Base-by-base conservation (phyloP, 805 yeast species). In the Teunomyces gatunensis region DNA sequence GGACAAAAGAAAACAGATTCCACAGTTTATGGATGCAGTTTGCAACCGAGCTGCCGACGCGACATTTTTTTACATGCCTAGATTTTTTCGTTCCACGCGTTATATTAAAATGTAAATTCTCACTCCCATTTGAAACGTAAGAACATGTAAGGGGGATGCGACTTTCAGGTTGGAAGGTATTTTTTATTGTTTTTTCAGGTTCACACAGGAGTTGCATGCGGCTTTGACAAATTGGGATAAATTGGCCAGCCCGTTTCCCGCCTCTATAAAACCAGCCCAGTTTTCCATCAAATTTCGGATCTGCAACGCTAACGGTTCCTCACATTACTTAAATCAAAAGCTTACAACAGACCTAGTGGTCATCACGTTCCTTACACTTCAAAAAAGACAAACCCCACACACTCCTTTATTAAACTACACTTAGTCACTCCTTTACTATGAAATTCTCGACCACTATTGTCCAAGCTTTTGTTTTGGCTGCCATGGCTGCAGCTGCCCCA, bases 401-500 rank as follows among this genome's bases (percentile, higher is more conserved):
- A 6, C 40, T 36, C 40, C 18, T 37, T 42, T 32, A 18, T 20
- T 13, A 29, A 29, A 39, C 27, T 23, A 21, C 32, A 30, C 40
- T 47, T 36, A 30, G 48, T 50, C 39, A 44, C 46, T 23, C 25
- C n/a, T 20, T 12, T 49, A 49, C 35, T 17, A 57, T 59, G 61
- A 58, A 54, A 44, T 55, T 52, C 23, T 44, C 57, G 13, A 21
- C 39, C 39, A 45, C 37, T 28, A 36, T 57, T 41, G 45, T 55
- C 42, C 50, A 61, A 28, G 49, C 60, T 21, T 48, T 55, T 23
- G 45, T 58, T 25, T 43, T 46, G 28, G 44, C 51, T 30, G 39
- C 30, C 28, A 18, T 50, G 27, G 59, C 51, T 20, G 37, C 46
- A 35, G 62, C 63, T 37, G 53, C 53, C 28, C 65, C 69, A 12